phyloP scores from a whole-genome alignment of 2,329 filamentous ascomycete species.

The Epicoccum sorghinum region DNA sequence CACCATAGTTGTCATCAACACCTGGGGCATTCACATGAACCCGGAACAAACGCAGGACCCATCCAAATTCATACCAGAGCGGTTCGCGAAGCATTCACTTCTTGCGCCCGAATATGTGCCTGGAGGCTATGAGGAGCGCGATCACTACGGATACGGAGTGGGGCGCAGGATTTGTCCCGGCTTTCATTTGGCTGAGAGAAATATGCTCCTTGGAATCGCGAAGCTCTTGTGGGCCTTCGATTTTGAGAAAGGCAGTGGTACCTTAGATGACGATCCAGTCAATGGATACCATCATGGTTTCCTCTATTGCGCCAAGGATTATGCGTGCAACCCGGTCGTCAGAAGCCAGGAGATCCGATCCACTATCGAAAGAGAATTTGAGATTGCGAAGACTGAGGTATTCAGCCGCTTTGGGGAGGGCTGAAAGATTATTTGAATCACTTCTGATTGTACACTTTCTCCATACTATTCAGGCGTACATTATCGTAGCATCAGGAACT shows the following conservation, averaged over 20 bases:
- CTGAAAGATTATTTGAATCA: not conserved
- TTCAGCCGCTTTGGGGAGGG: constrained; percentile 1
- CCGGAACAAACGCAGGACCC: constrained; percentile 19
- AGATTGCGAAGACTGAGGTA: not conserved
- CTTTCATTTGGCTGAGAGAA: constrained; percentile 41
- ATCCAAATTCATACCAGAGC: constrained; percentile 24
- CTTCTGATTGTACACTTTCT: not conserved
- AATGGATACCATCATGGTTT: constrained; percentile 4
- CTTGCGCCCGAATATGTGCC: constrained; percentile 15
- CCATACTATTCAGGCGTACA: not conserved
- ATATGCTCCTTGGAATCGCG: constrained; percentile 22
- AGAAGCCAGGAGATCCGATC: constrained; percentile 1
- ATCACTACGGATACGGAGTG: constrained; percentile 46
- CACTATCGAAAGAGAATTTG: not conserved
- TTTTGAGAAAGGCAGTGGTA: not conserved
- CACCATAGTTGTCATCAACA: constrained; percentile 38
- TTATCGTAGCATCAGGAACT: not conserved
- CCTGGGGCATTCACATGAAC: constrained; percentile 34
- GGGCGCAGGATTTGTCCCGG: constrained; percentile 46
- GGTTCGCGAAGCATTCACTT: constrained; percentile 23
- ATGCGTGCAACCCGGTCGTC: not conserved
- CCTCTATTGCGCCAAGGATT: constrained; percentile 6
- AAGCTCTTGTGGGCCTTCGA: constrained; percentile 9
- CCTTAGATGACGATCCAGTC: not conserved
- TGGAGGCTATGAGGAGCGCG: constrained; percentile 25